Percentiles rank a stretch among this genome's conserved stretches.
Evolutionary conservation across 352 stramenopile species (phyloP).

Genomic region (Pythium folliculosum): DNA sequence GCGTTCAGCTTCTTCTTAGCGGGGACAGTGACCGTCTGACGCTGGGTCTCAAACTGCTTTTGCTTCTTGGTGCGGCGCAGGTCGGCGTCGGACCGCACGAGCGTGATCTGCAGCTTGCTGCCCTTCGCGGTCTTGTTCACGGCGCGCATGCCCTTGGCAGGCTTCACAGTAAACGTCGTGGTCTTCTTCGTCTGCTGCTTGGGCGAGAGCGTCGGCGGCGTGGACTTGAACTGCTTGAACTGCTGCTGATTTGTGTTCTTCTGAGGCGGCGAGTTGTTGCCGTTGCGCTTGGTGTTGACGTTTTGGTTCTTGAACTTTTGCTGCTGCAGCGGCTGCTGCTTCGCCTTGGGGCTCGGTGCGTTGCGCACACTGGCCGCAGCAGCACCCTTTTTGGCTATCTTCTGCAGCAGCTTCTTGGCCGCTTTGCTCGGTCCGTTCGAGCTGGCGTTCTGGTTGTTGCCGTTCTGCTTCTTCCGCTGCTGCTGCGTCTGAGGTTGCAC

Average conservation of each 20-base stretch:
- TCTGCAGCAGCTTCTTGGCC: constrained; percentile 19
- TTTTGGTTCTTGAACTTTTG: constrained; percentile 13
- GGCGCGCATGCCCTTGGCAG: constrained; percentile 17
- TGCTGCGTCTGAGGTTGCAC: constrained; percentile 12
- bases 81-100: constrained; percentile 25
- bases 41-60: constrained; percentile 4
- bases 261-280: not conserved
- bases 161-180: constrained; percentile 10
- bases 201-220: constrained; percentile 23
- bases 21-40: not conserved
- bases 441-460: constrained; percentile 2
- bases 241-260: constrained; percentile 17
- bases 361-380: constrained; percentile 2
- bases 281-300: constrained; percentile 10
- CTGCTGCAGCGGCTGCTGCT: constrained; percentile 7
- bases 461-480: constrained; percentile 12
- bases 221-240: constrained; percentile 11
- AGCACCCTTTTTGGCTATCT: constrained; percentile 14
- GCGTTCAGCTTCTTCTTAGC: constrained; percentile 19
- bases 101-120: constrained; percentile 30
- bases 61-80: constrained; percentile 25
- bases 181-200: constrained; percentile 24
- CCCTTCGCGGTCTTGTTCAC: constrained; percentile 22
- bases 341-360: constrained; percentile 17
- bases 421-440: not conserved